Base-by-base conservation (phyloP, 306 rosid genomes). In the Castanopsis chinensis region DNA sequence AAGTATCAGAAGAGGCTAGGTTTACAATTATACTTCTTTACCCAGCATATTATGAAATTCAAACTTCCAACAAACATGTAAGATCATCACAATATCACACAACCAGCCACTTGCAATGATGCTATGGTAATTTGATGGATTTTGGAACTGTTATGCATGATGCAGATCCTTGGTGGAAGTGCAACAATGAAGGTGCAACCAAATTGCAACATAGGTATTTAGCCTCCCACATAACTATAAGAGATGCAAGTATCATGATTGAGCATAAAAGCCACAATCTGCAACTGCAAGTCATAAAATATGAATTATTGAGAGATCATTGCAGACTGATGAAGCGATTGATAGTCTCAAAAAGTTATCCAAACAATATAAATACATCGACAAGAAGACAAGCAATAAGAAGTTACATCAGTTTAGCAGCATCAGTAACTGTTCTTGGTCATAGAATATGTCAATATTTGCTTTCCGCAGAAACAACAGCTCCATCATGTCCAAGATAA, bases 121-220 rank as follows among this genome's bases (percentile, higher is more conserved):
- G 30, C 23, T 59, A 74, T 13, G 12, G 17, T 49, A 35, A 68
- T 19, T 67, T 6, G 54, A 80, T 30, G 74, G 69, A 45, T 76
- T 52, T 70, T 35, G 57, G 68, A 76, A 60, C 56, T 55, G 41
- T 32, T 75, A 55, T 14, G 18, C 67, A 28, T 3, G 17, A n/a
- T 28, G 71, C 25, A 63, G 60, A 85, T 79, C 75, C 64, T 65
- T 71, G 69, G 69, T 32, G 33, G 51, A 52, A 68, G 61, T 49
- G 56, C 32, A 71, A 19, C 23, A 68, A 37, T 58, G 35, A 72
- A 73, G 51, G 74, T 49, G 67, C 73, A 79, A 61, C 35, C 28
- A 51, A 65, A 76, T 45, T 65, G 27, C 27, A 33, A 60, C 6
- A 69, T 10, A 19, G 72, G 5, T 35, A 68, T 68, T 28, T 68